Conservation (phyloP, 2,329 filamentous ascomycete genomes). For the Alternaria triticina region DNA sequence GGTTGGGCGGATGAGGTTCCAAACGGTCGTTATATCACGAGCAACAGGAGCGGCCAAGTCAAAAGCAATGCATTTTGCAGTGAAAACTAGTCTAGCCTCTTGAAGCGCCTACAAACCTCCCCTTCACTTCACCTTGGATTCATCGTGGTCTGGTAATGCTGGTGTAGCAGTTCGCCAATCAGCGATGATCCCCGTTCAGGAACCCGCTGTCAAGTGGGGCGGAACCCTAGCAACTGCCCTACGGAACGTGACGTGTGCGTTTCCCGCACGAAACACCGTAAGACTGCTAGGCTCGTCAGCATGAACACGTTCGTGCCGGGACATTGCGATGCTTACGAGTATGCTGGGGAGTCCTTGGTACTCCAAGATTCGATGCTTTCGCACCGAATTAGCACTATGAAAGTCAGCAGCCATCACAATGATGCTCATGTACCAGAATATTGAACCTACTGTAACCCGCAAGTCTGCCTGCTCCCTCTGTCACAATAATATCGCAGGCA, state of each 20-base stretch:
- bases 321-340: neutral
- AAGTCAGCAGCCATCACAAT: neutral
- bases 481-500: neutral
- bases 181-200: conserved; percentile 5
- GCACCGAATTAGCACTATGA: neutral
- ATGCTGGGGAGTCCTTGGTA: neutral
- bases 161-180: conserved; percentile 8
- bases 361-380: neutral
- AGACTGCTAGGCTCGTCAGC: neutral
- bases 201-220: conserved; percentile 17
- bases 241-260: conserved; percentile 13
- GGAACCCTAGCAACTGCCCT: conserved; percentile 13
- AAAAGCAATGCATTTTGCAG: neutral
- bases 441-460: neutral
- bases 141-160: conserved; percentile 2
- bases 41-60: neutral
- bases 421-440: neutral
- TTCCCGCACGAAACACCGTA: conserved; percentile 8
- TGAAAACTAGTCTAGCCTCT: neutral
- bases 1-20: neutral
- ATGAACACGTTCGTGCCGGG: neutral
- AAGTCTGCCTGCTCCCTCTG: neutral
- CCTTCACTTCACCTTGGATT: conserved; percentile 2
- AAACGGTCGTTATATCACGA: neutral
- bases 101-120: neutral